Evolutionary conservation across 2,329 filamentous ascomycete species (phyloP), one percentile per base, ranked within the genome.

Genomic region (Zopfia rhizophila): DNA sequence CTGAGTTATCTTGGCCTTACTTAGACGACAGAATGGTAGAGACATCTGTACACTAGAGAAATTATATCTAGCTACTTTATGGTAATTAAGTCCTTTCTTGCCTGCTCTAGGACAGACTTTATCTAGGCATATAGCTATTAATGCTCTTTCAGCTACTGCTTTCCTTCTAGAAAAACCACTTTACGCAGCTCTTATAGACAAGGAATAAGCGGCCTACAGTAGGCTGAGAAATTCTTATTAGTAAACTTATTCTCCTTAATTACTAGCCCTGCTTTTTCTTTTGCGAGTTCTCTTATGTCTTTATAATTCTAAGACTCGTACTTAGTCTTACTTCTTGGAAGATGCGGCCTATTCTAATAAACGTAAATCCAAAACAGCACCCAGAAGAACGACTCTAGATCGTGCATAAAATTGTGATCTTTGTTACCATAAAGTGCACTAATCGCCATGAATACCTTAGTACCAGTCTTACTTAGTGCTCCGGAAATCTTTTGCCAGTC

Each of bases 291-390:
- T 56, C 63, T 40, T 17, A 45, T 66, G 28, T 63, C 45, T 6
- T 47, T 35, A 50, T 68, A 74, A 55, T 74, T 75, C 72, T 69
- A 75, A 11, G 54, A 41, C 1, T 74, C 61, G 46, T 68, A 73
- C 21, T 43, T 3, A 5, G 33, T 5, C 37, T 66, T 44, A 27
- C 52, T 54, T 7, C 27, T 12, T 29, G 44, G 41, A 21, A 61
- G 41, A 13, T 46, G 48, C 18, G 58, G 58, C 8, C 62, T 65
- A 11, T 69, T 46, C 40, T 69, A 75, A 55, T 78, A 69, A 38
- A 76, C 67, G 44, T 69, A 51, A 35, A 33, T 18, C 41, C 32
- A 45, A 19, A 45, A 45, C 32, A 45, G 38, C 41, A 45, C 41
- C 32, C 32, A 38, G 18, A 43, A 43, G 23, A 43, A 43, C 39